Base-by-base conservation (phyloP, 768 basidiomycete genomes). In the Pisolithus albus region DNA sequence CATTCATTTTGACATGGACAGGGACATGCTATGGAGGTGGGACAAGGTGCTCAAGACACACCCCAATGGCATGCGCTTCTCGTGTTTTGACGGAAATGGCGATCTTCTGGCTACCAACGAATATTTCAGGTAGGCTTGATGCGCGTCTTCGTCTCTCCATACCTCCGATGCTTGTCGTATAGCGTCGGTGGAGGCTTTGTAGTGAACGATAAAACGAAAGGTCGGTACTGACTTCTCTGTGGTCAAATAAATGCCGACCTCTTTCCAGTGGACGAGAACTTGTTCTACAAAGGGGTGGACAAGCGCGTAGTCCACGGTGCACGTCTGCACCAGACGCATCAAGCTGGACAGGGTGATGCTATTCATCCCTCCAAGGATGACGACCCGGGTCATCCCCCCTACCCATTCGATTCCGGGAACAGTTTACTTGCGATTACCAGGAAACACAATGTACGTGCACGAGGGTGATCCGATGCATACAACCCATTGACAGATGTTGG, bases 181-280 rank as follows among this genome's bases (percentile, higher is more conserved):
- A 82, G 88, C 50, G 92, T 96, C 46, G 92, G 92, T 2, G 92
- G 92, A 41, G 92, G 92, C 2, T 96, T 95, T 63, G 92, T 95
- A 3, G 92, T 96, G 23, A 96, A 96, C 60, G 89, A 93, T 38
- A 88, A 92, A 65, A 96, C 92, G 1, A 86, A 93, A 75, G 83
- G 88, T 85, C 57, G 52, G 56, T 16, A n/a, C 37, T n/a, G 30
- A 37, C 43, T 6, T n/a, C 5, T 26, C 16, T 9, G 23, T 39
- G 11, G 28, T 51, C 47, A 47, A 34, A 11, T 11, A 51, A 16
- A 28, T 41, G 21, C 43, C 45, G 4, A 64, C 36, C 10, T 44
- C 51, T 4, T 46, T 38, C 1, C 51, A 88, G 90, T 84, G 50
- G 92, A 92, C 59, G 94, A 97, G 71, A 97, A 97, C 63, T 64